These are phyloP conservation scores for Geranomyces michiganensis DNA, from an alignment of 192 early-diverging fungal genomes.

Conservation along the genomic window DNA sequence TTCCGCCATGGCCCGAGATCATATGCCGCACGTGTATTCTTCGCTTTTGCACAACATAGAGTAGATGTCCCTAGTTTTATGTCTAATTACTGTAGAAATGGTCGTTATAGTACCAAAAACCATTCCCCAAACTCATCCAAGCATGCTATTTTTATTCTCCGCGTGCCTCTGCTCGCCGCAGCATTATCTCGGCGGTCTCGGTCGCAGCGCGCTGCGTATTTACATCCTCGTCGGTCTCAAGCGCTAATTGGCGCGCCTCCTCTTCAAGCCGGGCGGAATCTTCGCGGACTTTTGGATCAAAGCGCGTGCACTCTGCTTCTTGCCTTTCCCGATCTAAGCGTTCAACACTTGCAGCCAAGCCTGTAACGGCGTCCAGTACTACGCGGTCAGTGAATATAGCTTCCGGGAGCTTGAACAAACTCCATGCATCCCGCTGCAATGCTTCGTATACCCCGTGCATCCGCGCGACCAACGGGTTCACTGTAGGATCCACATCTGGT, in stretches of 20 bases:
- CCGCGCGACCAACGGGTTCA: constrained; percentile 14
- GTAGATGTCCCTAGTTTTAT: neutral
- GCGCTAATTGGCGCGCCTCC: too few relatives aligned
- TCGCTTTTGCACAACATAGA: constrained; percentile 21
- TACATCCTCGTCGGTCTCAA: too few relatives aligned
- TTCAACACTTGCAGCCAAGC: neutral
- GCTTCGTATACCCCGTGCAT: constrained; percentile 1
- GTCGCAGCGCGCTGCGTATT: too few relatives aligned
- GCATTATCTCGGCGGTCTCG: too few relatives aligned
- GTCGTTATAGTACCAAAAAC: too few relatives aligned
- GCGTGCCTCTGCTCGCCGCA: too few relatives aligned
- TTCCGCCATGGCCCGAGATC: constrained; percentile 30
- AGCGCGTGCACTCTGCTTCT: too few relatives aligned
- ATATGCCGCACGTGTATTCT: constrained; percentile 40
- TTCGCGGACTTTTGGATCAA: too few relatives aligned
- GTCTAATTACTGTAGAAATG: too few relatives aligned
- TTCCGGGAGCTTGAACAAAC: constrained; percentile 24
- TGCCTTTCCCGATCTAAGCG: neutral
- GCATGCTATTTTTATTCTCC: too few relatives aligned
- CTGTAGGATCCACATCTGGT: neutral
- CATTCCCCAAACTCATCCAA: too few relatives aligned
- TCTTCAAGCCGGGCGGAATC: too few relatives aligned
- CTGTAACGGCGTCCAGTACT: constrained; percentile 6
- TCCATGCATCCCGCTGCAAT: constrained; percentile 13
- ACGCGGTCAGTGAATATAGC: constrained; percentile 11